Evolutionary conservation across 129 eudicot species (phyloP).

Genomic region (Arctium minus): DNA sequence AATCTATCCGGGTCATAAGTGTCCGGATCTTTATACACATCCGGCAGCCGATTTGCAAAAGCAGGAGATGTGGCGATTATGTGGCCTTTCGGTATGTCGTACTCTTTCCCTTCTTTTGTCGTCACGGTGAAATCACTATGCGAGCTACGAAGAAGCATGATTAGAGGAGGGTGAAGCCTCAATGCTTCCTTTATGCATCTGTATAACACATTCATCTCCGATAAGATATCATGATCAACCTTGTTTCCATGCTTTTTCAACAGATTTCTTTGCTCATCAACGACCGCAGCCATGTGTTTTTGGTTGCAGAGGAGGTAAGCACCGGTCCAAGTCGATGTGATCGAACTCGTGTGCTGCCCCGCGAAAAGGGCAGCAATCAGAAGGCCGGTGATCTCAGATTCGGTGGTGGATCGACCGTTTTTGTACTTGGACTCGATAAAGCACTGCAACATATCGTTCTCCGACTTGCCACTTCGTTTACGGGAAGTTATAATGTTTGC

Average conservation of each 20-base stretch:
- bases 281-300: slow-evolving; percentile 55
- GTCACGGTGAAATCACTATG: slow-evolving; percentile 74
- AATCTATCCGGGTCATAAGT: slow-evolving; percentile 88
- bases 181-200: slow-evolving; percentile 90
- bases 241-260: slow-evolving; percentile 54
- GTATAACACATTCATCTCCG: slow-evolving; percentile 82
- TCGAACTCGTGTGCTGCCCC: slow-evolving; percentile 95
- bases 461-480: slow-evolving; percentile 57
- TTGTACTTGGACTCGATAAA: slow-evolving; percentile 95
- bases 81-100: slow-evolving; percentile 92
- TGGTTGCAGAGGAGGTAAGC: slow-evolving; percentile 80
- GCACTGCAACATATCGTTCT: slow-evolving; percentile 82
- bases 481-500: slow-evolving; percentile 67
- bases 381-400: slow-evolving; percentile 78
- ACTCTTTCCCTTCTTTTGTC: slow-evolving; percentile 74
- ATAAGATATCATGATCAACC: slow-evolving; percentile 71
- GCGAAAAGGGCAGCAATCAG: slow-evolving; percentile 94
- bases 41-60: slow-evolving; percentile 83
- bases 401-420: slow-evolving; percentile 83
- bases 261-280: slow-evolving; percentile 63
- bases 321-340: slow-evolving; percentile 95
- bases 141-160: slow-evolving; percentile 83
- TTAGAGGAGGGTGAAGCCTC: slow-evolving; percentile 93
- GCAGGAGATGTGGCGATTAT: slow-evolving; percentile 93
- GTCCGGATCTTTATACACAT: slow-evolving; percentile 78